Conservation (phyloP, 441 rosid species). For the Croton setiger region DNA sequence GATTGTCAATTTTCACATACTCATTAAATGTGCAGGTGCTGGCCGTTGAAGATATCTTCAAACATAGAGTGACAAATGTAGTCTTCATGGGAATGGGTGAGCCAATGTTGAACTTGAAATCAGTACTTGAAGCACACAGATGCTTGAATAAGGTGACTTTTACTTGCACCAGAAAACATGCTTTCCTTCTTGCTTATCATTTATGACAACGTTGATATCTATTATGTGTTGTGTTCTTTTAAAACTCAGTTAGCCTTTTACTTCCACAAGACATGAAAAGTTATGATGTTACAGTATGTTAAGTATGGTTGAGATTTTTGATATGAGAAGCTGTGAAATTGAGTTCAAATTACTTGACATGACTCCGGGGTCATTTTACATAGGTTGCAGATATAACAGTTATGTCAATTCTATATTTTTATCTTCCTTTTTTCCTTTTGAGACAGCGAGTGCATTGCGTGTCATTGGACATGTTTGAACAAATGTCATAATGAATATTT, state of each 20-base stretch:
- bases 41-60: slow-evolving; percentile 85
- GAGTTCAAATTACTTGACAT: neutral
- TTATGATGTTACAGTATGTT: neutral
- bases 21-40: slow-evolving; percentile 46
- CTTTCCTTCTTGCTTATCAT: slow-evolving; percentile 1
- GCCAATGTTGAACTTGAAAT: slow-evolving; percentile 89
- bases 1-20: neutral
- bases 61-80: slow-evolving; percentile 90
- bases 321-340: neutral
- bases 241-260: neutral
- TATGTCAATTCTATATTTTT: neutral
- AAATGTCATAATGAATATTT: slow-evolving; percentile 17
- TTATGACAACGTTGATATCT: slow-evolving; percentile 2
- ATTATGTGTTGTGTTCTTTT: neutral
- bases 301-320: neutral
- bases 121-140: slow-evolving; percentile 85
- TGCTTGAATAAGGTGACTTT: slow-evolving; percentile 78
- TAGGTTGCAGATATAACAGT: neutral
- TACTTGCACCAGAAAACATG: slow-evolving; percentile 6
- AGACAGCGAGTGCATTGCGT: neutral
- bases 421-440: neutral
- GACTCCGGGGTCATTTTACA: neutral
- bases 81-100: slow-evolving; percentile 99
- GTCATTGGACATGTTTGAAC: neutral
- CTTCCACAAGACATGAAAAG: neutral